Percentiles rank a stretch among this genome's conserved stretches.
Evolutionary conservation across 352 stramenopile genomes (phyloP).

Genomic region (Pythium insidiosum): DNA sequence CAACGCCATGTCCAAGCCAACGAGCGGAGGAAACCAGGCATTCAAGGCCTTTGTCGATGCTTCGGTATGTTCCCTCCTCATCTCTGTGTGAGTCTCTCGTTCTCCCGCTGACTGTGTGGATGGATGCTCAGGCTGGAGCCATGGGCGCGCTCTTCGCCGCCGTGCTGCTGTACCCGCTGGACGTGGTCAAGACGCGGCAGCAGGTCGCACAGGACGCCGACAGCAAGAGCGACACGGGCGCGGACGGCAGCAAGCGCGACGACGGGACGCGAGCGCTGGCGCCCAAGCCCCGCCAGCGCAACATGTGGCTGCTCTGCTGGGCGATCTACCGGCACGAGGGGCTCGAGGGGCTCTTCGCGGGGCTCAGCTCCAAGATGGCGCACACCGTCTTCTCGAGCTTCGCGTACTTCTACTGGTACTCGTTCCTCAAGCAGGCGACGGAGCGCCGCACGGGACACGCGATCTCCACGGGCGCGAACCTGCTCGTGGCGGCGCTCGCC

Average conservation of each 20-base stretch:
- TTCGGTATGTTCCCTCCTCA: slow-evolving; percentile 26
- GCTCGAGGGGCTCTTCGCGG: slow-evolving; percentile 51
- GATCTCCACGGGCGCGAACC: slow-evolving; percentile 58
- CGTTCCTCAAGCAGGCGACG: slow-evolving; percentile 62
- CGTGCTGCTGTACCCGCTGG: slow-evolving; percentile 64
- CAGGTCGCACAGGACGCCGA: too few relatives aligned
- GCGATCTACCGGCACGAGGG: slow-evolving; percentile 62
- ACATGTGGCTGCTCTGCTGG: slow-evolving; percentile 49
- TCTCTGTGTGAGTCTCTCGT: background rate
- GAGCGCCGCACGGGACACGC: slow-evolving; percentile 34
- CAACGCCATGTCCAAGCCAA: slow-evolving; percentile 1
- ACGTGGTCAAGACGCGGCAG: slow-evolving; percentile 71
- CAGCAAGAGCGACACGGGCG: too few relatives aligned
- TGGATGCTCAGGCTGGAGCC: slow-evolving; percentile 68
- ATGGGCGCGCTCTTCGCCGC: slow-evolving; percentile 72
- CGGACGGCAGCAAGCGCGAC: too few relatives aligned
- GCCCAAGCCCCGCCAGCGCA: slow-evolving; percentile 32
- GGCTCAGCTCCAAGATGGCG: slow-evolving; percentile 65
- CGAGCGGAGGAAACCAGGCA: slow-evolving; percentile 20
- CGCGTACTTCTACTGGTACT: slow-evolving; percentile 85
- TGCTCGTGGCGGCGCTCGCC: slow-evolving; percentile 66
- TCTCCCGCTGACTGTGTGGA: too few relatives aligned
- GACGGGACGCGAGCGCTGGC: too few relatives aligned
- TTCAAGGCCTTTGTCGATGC: slow-evolving; percentile 78
- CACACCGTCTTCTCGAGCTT: slow-evolving; percentile 77